These are phyloP conservation scores for Deuterostichococcus epilithicus DNA, from an alignment of 139 green algal genomes.

Conservation along the genomic window DNA sequence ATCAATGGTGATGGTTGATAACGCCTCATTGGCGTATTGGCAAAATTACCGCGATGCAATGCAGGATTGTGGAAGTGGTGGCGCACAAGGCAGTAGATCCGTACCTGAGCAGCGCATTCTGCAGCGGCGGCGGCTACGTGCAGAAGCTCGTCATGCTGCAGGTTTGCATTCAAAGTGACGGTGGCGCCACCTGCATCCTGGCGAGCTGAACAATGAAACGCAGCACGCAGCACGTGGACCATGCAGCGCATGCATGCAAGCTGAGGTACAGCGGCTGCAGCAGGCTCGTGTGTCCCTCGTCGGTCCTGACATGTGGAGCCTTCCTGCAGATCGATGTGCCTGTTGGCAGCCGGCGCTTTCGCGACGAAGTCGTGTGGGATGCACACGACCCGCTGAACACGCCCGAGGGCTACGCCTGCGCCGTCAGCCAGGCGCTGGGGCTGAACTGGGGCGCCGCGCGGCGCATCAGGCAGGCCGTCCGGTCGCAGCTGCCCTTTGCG, in stretches of 20 bases:
- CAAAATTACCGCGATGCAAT: background rate
- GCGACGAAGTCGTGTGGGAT: background rate
- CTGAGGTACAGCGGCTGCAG: no score
- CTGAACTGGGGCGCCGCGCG: background rate
- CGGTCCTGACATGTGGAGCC: no score
- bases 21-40: no score
- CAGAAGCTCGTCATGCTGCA: background rate
- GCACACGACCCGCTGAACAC: background rate
- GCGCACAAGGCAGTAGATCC: background rate
- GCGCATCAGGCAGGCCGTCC: background rate
- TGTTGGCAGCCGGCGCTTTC: background rate
- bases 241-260: background rate
- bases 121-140: background rate
- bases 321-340: background rate
- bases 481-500: background rate
- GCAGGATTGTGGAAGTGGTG: background rate
- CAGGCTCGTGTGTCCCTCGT: no score
- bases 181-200: no score
- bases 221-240: background rate
- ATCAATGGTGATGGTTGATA: no score
- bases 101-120: background rate
- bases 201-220: no score
- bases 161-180: no score
- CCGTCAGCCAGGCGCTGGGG: background rate
- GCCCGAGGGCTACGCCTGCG: background rate